These are phyloP conservation scores for Fusarium subglutinans DNA, from an alignment of 2,329 filamentous ascomycete species.

Conservation along the genomic window DNA sequence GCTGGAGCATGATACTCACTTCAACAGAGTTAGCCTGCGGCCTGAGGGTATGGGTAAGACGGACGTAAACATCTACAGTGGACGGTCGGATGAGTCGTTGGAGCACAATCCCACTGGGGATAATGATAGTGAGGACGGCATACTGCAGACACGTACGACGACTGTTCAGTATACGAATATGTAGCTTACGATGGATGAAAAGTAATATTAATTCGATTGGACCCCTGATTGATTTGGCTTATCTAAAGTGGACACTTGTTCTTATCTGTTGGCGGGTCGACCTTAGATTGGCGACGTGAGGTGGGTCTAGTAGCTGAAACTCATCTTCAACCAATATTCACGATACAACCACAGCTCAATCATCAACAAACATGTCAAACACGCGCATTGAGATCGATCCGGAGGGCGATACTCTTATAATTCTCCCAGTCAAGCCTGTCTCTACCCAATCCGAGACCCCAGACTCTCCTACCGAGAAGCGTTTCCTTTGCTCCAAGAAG, in stretches of 20 bases:
- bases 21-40: not conserved
- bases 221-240: too few relatives aligned
- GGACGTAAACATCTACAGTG: not conserved
- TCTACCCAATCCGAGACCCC: not conserved
- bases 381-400: not conserved
- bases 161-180: not conserved
- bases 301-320: not conserved
- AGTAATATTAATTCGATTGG: not conserved
- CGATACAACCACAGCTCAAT: too few relatives aligned
- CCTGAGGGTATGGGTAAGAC: not conserved
- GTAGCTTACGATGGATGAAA: not conserved
- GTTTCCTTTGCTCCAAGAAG: not conserved
- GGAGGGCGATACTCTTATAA: not conserved
- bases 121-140: slow-evolving; percentile 6
- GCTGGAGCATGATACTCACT: slow-evolving; percentile 1
- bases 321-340: not conserved
- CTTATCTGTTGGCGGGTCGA: too few relatives aligned
- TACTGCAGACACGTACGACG: slow-evolving; percentile 2
- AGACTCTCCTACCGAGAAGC: not conserved
- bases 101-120: not conserved
- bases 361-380: not conserved
- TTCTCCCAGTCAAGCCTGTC: rapidly evolving
- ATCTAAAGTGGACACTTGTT: too few relatives aligned
- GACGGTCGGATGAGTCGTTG: not conserved
- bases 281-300: not conserved